These are phyloP conservation scores for Yamadazyma nakazawae DNA, from an alignment of 805 yeast genomes.

Conservation along the genomic window DNA sequence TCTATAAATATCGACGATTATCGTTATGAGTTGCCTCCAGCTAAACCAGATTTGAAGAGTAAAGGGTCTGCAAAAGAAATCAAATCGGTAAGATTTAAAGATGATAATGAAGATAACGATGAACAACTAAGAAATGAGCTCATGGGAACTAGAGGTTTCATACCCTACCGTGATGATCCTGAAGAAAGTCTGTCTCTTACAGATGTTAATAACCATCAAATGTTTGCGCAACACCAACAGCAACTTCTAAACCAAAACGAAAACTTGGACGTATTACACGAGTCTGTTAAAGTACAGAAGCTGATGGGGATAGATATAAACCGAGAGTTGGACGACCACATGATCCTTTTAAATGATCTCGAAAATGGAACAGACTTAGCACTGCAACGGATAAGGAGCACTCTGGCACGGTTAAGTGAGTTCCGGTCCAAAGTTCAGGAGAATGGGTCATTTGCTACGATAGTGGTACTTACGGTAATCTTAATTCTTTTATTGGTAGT, in stretches of 20 bases:
- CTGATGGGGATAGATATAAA: constrained; percentile 38
- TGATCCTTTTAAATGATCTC: constrained; percentile 38
- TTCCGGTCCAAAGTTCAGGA: constrained; percentile 35
- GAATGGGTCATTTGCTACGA: constrained; percentile 43
- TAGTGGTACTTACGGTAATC: constrained; percentile 38
- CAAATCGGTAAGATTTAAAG: constrained; percentile 40
- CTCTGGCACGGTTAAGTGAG: constrained; percentile 26
- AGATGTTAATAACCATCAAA: constrained; percentile 31
- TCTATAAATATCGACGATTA: constrained; percentile 32
- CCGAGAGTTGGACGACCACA: constrained; percentile 40
- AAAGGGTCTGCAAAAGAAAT: constrained; percentile 1
- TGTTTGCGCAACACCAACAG: constrained; percentile 44
- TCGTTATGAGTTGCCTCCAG: constrained; percentile 13
- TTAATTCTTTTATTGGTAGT: constrained; percentile 39
- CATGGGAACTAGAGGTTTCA: constrained; percentile 32
- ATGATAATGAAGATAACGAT: constrained; percentile 22
- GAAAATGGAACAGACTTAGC: constrained; percentile 41
- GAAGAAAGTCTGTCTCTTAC: constrained; percentile 9
- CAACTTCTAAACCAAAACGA: constrained; percentile 37
- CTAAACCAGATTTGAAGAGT: constrained; percentile 7
- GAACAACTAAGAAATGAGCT: constrained; percentile 27
- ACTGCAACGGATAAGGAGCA: constrained; percentile 27
- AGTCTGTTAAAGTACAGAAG: constrained; percentile 34
- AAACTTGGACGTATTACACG: constrained; percentile 31
- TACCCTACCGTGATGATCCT: constrained; percentile 34